phyloP scores from a whole-genome alignment of 495 filamentous ascomycete genomes.

The Amorphotheca resinae region DNA sequence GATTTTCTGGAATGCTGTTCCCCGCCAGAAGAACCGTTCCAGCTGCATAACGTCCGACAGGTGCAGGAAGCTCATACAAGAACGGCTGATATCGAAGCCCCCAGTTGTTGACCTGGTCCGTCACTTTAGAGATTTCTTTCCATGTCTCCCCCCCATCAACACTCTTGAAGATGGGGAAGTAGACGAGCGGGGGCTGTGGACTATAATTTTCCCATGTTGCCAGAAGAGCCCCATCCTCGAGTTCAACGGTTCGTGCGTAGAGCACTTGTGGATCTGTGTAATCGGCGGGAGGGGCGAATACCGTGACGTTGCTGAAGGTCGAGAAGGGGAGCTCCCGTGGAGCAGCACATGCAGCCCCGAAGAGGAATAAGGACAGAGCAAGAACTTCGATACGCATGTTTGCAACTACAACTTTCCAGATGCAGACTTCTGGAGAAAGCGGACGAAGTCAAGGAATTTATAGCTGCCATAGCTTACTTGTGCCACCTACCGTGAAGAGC shows the following conservation, averaged over 20 bases:
- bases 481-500: neutral
- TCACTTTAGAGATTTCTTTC: constrained; percentile 46
- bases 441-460: neutral
- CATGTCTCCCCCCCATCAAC: constrained; percentile 48
- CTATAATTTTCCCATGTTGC: constrained; percentile 57
- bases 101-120: constrained; percentile 49
- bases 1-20: constrained; percentile 49
- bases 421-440: neutral
- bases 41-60: constrained; percentile 39
- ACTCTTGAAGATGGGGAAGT: constrained; percentile 55
- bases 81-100: constrained; percentile 58
- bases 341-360: constrained; percentile 3
- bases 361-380: constrained; percentile 3
- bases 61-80: constrained; percentile 45
- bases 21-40: constrained; percentile 53
- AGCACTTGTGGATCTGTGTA: constrained; percentile 35
- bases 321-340: constrained; percentile 10
- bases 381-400: constrained; percentile 10
- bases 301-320: constrained; percentile 13
- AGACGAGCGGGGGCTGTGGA: constrained; percentile 40
- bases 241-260: constrained; percentile 40
- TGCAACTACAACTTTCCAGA: neutral
- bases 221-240: constrained; percentile 37
- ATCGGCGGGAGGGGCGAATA: constrained; percentile 32
- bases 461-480: no score